Evolutionary conservation across 768 basidiomycete species (phyloP), one percentile per base, ranked within the genome.

Genomic region (Kwoniella dejecticola): DNA sequence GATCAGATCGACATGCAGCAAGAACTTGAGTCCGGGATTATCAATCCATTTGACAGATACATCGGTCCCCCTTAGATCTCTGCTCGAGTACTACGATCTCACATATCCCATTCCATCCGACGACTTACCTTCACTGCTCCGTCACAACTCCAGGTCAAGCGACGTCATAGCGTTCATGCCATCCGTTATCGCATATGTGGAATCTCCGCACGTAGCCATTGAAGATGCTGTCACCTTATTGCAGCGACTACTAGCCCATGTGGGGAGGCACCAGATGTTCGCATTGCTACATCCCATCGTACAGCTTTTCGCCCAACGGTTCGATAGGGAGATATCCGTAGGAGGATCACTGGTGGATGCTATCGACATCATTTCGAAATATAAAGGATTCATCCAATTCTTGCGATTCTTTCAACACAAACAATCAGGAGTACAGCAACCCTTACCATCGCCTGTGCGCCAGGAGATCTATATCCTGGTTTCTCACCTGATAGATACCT

Each of bases 181-280:
- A 2, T 52, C 62, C 4, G 19, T 63, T n/a, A 31, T 53, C 4
- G 44, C 49, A 12, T 33, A 21, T 21, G 21, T 63, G 29, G 45
- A 45, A 38, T 36, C 50, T 15, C 4, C 27, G 12, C 21, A 41
- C 2, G 30, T 41, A 13, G 19, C 33, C 29, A 47, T 49, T 10
- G 31, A 46, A 3, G 6, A 57, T 17, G 36, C 27, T 23, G n/a
- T 41, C 2, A 23, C 15, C 17, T 13, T 57, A 0, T n/a, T 63
- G 4, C 41, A 50, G 17, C 17, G 27, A 12, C 21, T 63, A 12
- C 1, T 63, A 4, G 36, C 21, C 11, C 62, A 63, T 41, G 5
- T 58, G n/a, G 62, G 48, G 1, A 33, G 33, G 31, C 62, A 64
- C 54, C 38, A 55, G 21, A 64, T 64, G 63, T 33, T 60, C 11